A percentile compares a stretch with the other conserved stretches of the same genome.
These are phyloP conservation scores for Vitis vinifera DNA, from an alignment of 164 flowering plant genomes.

Conservation along the genomic window DNA sequence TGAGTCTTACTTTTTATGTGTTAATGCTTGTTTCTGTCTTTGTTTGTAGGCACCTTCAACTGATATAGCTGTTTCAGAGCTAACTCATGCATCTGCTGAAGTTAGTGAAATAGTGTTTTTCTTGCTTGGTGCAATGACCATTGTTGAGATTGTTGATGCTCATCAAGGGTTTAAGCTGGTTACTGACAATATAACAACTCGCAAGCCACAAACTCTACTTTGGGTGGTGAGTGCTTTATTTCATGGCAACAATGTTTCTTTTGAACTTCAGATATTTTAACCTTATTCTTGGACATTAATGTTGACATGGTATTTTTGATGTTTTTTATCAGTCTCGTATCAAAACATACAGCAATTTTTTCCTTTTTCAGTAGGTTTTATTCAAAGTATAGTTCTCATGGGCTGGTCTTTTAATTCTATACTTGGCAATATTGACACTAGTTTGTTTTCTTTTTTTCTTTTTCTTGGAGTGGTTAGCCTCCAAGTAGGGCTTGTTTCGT, in stretches of 20 bases:
- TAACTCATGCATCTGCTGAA: conserved; percentile 87
- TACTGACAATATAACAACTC: conserved; percentile 93
- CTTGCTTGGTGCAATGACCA: conserved; percentile 99
- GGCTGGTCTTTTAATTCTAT: too few relatives aligned
- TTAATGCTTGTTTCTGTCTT: not conserved
- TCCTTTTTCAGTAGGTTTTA: too few relatives aligned
- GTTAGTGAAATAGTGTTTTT: conserved; percentile 98
- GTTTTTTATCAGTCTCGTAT: too few relatives aligned
- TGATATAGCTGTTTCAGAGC: conserved; percentile 82
- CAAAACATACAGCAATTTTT: too few relatives aligned
- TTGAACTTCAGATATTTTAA: too few relatives aligned
- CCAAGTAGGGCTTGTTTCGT: too few relatives aligned
- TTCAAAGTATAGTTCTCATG: too few relatives aligned
- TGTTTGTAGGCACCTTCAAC: conserved; percentile 86
- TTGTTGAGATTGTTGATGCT: conserved; percentile 96
- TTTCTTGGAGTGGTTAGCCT: too few relatives aligned
- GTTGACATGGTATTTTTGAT: too few relatives aligned
- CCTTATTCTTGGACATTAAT: too few relatives aligned
- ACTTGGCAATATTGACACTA: too few relatives aligned
- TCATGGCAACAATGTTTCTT: not conserved
- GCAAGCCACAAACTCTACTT: conserved; percentile 84
- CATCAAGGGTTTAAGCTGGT: conserved; percentile 98
- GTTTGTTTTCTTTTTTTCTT: too few relatives aligned
- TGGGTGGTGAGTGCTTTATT: conserved; percentile 83
- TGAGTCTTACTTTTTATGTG: not conserved